These are phyloP conservation scores for Ormosia semicastrata DNA, from an alignment of 306 rosid genomes.

Conservation along the genomic window DNA sequence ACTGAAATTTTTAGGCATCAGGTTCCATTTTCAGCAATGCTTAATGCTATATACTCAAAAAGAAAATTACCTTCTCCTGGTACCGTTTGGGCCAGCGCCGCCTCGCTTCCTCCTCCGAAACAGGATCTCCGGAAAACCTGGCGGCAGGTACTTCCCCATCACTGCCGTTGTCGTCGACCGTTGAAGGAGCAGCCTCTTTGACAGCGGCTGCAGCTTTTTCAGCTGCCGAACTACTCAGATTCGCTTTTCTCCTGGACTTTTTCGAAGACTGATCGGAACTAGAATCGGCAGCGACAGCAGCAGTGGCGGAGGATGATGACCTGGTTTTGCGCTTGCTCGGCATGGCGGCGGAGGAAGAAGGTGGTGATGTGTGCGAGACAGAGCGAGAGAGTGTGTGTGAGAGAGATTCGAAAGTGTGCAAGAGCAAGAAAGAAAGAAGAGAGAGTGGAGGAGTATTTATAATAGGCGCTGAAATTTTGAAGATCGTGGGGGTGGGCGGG, in stretches of 20 bases:
- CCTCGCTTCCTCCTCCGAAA: constrained; percentile 45
- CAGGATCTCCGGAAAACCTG: constrained; percentile 34
- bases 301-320: not conserved
- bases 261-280: not conserved
- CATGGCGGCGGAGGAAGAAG: not conserved
- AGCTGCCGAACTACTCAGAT: not conserved
- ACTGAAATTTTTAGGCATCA: not conserved
- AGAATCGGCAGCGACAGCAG: not conserved
- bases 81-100: constrained; percentile 64
- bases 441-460: not conserved
- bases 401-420: no score
- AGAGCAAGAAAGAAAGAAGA: not conserved
- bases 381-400: not conserved
- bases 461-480: constrained; percentile 20
- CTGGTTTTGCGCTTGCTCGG: constrained; percentile 17
- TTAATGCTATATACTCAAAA: not conserved
- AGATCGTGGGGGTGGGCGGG: constrained; percentile 13
- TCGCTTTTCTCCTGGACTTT: not conserved
- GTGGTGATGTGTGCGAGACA: not conserved
- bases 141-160: not conserved
- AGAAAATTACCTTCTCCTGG: constrained; percentile 28
- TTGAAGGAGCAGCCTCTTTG: not conserved
- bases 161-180: not conserved
- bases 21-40: not conserved
- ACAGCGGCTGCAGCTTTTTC: not conserved